These are phyloP conservation scores for Cladosporium cucumerinum DNA, from an alignment of 2,329 filamentous ascomycete genomes.

Conservation along the genomic window DNA sequence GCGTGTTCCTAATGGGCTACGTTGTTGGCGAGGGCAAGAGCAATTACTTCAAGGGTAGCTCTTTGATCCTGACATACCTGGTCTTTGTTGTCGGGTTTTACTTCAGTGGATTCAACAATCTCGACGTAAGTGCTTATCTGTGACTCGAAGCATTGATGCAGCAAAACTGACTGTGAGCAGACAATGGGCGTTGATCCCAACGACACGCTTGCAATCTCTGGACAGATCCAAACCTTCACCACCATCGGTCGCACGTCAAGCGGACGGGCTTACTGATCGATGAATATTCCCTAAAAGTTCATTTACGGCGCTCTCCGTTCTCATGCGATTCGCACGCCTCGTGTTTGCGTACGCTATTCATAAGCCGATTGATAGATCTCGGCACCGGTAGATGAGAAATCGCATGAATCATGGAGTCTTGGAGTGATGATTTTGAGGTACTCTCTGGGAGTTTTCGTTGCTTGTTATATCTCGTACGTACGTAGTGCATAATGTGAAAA, in stretches of 20 bases:
- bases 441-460: neutral
- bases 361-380: neutral
- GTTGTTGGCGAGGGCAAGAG: constrained; percentile 99
- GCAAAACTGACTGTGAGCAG: constrained; percentile 18
- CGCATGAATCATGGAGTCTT: neutral
- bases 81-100: constrained; percentile 92
- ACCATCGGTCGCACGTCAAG: constrained; percentile 40
- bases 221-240: constrained; percentile 33
- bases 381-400: neutral
- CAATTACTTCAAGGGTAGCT: constrained; percentile 99
- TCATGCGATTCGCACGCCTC: neutral
- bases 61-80: constrained; percentile 86
- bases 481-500: constrained; percentile 10
- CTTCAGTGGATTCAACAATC: constrained; percentile 65
- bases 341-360: neutral
- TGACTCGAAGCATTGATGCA: neutral
- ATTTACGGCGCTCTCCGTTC: neutral
- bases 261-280: constrained; percentile 36
- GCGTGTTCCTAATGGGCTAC: constrained; percentile 93
- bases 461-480: neutral
- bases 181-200: constrained; percentile 26
- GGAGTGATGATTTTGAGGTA: neutral
- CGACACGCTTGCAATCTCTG: constrained; percentile 25
- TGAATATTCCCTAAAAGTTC: neutral
- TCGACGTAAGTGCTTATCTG: constrained; percentile 41